Evolutionary conservation across 345 rosid species (phyloP), one percentile per base, ranked within the genome.

Genomic region (Clarkia xantiana): DNA sequence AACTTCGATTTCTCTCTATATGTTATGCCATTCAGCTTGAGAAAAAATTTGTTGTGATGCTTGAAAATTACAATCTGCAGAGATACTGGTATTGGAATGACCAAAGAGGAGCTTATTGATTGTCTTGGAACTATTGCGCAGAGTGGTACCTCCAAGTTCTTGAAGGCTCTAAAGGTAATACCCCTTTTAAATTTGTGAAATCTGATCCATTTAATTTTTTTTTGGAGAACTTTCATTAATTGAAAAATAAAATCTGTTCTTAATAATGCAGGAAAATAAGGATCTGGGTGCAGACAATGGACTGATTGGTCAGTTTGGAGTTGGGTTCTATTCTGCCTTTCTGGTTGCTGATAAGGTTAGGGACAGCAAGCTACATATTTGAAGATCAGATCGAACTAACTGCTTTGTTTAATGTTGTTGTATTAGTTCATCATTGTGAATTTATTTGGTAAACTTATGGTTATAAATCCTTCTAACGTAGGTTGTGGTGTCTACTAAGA

Each of bases 41-140:
- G 10, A 13, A 12, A 20, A 14, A 1, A 7, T 18, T 18, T 20
- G 18, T 49, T 10, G 17, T 18, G 17, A 14, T n/a, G 3, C 17
- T 14, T 12, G 4, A n/a, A n/a, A 14, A 10, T 55, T 16, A 45
- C 50, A 39, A 49, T 58, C 40, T 72, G 69, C 71, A 91, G 98
- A 0, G 98, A 91, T 53, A 71, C 96, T 61, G 98, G 98, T 40
- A 80, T 91, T 76, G 98, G 98, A 16, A 91, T 91, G 98, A 81
- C 95, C n/a, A 86, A 74, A 51, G 93, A 86, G 52, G 98, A 91
- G 64, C 93, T 91, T 18, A 63, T 91, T 52, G 98, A 86, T 53
- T 91, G 98, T 57, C 96, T 91, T 63, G 98, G 98, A 59, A 91
- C 98, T n/a, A 91, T 91, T 71, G 98, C 98, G 59, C 98, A 91